Conservation (phyloP, 768 basidiomycete genomes). For the Nevesoporus exiguus region DNA sequence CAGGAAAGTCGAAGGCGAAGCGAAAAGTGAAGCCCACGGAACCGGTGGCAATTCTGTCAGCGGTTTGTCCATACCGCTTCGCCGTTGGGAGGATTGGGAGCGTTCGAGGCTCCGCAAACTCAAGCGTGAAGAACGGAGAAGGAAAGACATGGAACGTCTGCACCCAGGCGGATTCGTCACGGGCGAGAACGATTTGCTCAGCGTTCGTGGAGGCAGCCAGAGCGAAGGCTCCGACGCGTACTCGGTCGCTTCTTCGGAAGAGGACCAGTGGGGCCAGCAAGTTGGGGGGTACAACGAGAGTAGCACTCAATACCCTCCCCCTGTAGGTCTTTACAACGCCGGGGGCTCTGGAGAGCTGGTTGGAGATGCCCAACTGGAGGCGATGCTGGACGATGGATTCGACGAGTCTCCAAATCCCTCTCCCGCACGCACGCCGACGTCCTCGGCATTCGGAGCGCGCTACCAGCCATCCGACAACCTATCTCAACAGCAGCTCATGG, state of each 20-base stretch:
- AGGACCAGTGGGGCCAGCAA: constrained; percentile 94
- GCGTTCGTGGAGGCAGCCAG: constrained; percentile 56
- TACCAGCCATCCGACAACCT: constrained; percentile 64
- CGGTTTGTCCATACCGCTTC: constrained; percentile 73
- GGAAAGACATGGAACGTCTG: constrained; percentile 75
- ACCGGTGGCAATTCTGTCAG: constrained; percentile 51
- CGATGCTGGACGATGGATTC: constrained; percentile 90
- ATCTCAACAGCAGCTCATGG: constrained; percentile 32
- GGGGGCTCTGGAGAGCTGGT: constrained; percentile 40
- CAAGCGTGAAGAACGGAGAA: constrained; percentile 78
- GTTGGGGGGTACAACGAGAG: constrained; percentile 96
- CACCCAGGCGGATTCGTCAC: constrained; percentile 66
- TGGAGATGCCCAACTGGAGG: constrained; percentile 76
- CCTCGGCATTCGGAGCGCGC: constrained; percentile 42
- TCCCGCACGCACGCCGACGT: constrained; percentile 34
- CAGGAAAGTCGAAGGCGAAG: constrained; percentile 95
- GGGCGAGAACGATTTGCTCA: constrained; percentile 61
- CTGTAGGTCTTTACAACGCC: constrained; percentile 58
- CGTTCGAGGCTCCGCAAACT: constrained; percentile 89
- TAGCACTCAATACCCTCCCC: constrained; percentile 74
- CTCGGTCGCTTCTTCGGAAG: constrained; percentile 83
- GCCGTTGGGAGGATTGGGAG: constrained; percentile 99
- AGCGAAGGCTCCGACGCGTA: constrained; percentile 79
- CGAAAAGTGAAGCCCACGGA: constrained; percentile 74
- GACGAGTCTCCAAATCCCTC: constrained; percentile 58